Conservation (phyloP, 371 early-diverging fungal species). For the Circinella umbellata region DNA sequence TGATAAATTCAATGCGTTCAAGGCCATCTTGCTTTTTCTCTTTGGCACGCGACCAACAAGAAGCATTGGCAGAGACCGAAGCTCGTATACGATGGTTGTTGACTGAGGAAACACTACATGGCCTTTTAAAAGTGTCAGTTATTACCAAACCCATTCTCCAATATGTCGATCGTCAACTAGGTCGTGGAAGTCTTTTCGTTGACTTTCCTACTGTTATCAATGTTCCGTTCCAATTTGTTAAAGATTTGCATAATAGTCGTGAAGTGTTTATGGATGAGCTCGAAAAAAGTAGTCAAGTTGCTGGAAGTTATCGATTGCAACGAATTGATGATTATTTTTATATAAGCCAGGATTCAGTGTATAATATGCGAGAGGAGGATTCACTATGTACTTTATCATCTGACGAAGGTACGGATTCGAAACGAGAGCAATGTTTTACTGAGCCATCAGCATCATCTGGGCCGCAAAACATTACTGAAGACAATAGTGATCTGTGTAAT, state of each 20-base stretch:
- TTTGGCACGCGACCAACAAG: constrained; percentile 58
- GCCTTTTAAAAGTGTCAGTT: constrained; percentile 56
- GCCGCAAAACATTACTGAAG: background rate
- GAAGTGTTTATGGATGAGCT: constrained; percentile 64
- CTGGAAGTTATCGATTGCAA: constrained; percentile 36
- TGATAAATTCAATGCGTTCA: constrained; percentile 37
- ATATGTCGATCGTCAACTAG: constrained; percentile 61
- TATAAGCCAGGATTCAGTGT: constrained; percentile 52
- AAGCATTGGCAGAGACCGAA: constrained; percentile 66
- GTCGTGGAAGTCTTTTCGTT: constrained; percentile 47
- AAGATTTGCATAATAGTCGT: constrained; percentile 40
- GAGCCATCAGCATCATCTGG: background rate
- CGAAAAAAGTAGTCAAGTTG: constrained; percentile 34
- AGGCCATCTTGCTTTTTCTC: constrained; percentile 50
- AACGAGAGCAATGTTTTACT: background rate
- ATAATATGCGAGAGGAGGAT: constrained; percentile 34
- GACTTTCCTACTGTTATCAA: constrained; percentile 59
- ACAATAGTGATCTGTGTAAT: constrained; percentile 30
- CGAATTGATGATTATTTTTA: constrained; percentile 64
- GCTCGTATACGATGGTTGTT: constrained; percentile 64
- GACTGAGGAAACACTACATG: constrained; percentile 77
- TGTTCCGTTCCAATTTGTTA: constrained; percentile 65
- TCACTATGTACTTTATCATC: background rate
- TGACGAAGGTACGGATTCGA: background rate
- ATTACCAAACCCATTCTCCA: constrained; percentile 56